Conservation (phyloP, 2,329 filamentous ascomycete genomes). For the Phyllosticta citrichinensis region DNA sequence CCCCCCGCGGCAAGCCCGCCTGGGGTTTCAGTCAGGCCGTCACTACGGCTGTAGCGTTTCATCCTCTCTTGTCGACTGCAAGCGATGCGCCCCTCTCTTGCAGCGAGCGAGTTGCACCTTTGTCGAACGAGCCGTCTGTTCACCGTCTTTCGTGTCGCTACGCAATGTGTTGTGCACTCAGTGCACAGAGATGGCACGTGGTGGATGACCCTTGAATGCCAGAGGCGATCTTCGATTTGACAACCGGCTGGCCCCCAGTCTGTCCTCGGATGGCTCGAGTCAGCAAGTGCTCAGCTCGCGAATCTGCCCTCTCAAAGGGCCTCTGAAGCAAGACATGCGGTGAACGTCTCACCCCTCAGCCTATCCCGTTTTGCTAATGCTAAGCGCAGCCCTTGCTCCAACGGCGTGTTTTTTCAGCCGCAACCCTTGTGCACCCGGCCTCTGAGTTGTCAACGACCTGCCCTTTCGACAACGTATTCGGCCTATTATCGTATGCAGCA, state of each 20-base stretch:
- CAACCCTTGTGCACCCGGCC: not conserved
- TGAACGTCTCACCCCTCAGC: constrained; percentile 9
- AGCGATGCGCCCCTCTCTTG: constrained; percentile 6
- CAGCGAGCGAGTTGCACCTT: not conserved
- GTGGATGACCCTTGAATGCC: constrained; percentile 3
- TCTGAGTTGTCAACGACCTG: not conserved
- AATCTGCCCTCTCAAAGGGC: not conserved
- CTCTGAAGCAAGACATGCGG: constrained; percentile 7
- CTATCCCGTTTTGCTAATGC: not conserved
- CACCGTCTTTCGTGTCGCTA: constrained; percentile 10
- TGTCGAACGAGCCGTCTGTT: constrained; percentile 5
- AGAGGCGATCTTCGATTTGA: constrained; percentile 10
- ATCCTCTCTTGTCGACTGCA: constrained; percentile 4
- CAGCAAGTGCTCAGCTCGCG: not conserved
- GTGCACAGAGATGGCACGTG: constrained; percentile 10
- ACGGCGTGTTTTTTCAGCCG: not conserved
- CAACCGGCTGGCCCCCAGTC: constrained; percentile 2
- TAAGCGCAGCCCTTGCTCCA: not conserved
- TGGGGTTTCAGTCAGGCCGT: constrained; percentile 7
- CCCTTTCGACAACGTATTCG: constrained; percentile 5
- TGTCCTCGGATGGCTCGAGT: constrained; percentile 5
- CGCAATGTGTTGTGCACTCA: constrained; percentile 8
- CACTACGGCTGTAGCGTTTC: constrained; percentile 9
- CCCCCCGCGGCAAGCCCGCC: constrained; percentile 8
- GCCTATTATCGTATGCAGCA: not conserved